Conservation (phyloP, 495 filamentous ascomycete genomes). For the Trichocladium uniseriatum region DNA sequence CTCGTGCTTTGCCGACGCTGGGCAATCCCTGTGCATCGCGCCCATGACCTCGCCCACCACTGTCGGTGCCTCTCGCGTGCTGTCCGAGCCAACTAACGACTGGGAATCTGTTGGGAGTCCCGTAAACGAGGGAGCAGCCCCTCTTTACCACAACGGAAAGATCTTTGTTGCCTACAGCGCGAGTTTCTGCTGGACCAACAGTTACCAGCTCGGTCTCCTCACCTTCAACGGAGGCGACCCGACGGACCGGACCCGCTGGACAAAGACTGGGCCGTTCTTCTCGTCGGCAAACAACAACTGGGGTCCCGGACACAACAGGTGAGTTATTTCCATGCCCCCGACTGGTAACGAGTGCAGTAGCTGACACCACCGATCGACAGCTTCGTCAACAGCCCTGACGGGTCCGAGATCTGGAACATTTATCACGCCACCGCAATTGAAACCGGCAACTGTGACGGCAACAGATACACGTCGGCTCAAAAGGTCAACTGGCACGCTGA, state of each 20-base stretch:
- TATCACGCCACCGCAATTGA: constrained; percentile 41
- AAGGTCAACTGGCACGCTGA: constrained; percentile 32
- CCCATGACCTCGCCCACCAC: constrained; percentile 23
- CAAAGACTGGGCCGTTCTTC: constrained; percentile 19
- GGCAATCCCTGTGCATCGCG: constrained; percentile 42
- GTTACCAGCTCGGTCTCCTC: constrained; percentile 36
- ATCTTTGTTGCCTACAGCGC: constrained; percentile 41
- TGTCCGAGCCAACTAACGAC: constrained; percentile 34
- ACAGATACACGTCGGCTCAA: constrained; percentile 40
- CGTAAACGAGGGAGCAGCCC: constrained; percentile 47
- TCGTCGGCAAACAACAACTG: constrained; percentile 38
- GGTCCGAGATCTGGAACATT: constrained; percentile 40
- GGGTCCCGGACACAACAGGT: constrained; percentile 33
- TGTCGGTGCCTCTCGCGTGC: constrained; percentile 21
- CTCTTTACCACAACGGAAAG: constrained; percentile 33
- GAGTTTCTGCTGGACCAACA: constrained; percentile 41
- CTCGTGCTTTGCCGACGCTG: constrained; percentile 34
- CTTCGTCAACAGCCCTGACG: constrained; percentile 42
- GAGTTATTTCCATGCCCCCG: too few relatives aligned
- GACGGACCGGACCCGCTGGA: constrained; percentile 30
- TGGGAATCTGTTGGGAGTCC: constrained; percentile 42
- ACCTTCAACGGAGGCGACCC: constrained; percentile 38
- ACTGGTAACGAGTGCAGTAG: too few relatives aligned
- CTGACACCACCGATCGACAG: constrained; percentile 18
- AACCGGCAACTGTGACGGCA: constrained; percentile 38